Evolutionary conservation across 1,284 basidiomycete genomes (phyloP).

Genomic region (Tylopilus sp.): DNA sequence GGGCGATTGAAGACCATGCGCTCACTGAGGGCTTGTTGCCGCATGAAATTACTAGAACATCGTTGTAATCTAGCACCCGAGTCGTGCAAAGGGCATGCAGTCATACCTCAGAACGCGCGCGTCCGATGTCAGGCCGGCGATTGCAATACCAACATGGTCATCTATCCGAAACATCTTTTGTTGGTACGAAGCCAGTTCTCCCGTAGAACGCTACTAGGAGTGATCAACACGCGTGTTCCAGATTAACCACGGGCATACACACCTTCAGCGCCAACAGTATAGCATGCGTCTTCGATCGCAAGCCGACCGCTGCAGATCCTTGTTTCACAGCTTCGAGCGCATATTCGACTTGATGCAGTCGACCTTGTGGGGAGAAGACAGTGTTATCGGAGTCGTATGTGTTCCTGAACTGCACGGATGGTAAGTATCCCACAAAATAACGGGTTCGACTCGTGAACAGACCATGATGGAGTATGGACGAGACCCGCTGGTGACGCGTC

Average conservation of each 20-base stretch:
- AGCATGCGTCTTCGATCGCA: constrained; percentile 94
- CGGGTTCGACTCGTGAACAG: constrained; percentile 6
- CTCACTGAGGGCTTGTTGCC: constrained; percentile 95
- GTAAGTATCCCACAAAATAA: constrained; percentile 11
- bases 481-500: constrained; percentile 32
- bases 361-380: constrained; percentile 90
- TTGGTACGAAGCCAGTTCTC: constrained; percentile 97
- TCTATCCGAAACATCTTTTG: constrained; percentile 99
- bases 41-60: constrained; percentile 89
- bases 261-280: constrained; percentile 93
- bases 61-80: not conserved
- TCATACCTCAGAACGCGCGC: constrained; percentile 90
- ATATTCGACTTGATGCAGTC: constrained; percentile 97
- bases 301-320: constrained; percentile 95
- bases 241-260: constrained; percentile 8
- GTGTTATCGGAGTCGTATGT: constrained; percentile 97
- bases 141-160: constrained; percentile 98
- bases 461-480: constrained; percentile 31
- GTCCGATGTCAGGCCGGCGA: constrained; percentile 97
- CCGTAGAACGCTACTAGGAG: constrained; percentile 84
- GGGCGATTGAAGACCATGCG: constrained; percentile 95
- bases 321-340: constrained; percentile 99
- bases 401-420: constrained; percentile 74
- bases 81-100: not conserved
- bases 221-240: constrained; percentile 5